Conservation (phyloP, 495 filamentous ascomycete genomes). For the Letharia lupina region DNA sequence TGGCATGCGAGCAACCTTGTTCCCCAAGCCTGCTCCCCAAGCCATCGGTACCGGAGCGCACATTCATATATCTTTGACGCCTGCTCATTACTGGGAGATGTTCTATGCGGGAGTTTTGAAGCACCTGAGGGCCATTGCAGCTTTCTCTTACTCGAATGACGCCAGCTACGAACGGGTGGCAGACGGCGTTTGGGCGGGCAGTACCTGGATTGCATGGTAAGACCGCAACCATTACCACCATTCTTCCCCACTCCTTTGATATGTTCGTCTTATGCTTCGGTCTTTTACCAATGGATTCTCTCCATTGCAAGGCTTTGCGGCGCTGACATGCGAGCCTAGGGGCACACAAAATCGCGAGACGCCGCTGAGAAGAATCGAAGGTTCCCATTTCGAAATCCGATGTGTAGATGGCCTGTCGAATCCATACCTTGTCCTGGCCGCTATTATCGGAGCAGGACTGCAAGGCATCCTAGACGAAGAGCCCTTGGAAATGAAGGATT, state of each 20-base stretch:
- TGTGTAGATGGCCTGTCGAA: slow-evolving; percentile 65
- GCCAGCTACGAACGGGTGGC: slow-evolving; percentile 54
- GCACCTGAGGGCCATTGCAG: slow-evolving; percentile 55
- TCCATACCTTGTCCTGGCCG: slow-evolving; percentile 59
- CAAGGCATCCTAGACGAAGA: slow-evolving; percentile 45
- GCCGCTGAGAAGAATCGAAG: slow-evolving; percentile 53
- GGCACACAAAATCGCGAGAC: slow-evolving; percentile 69
- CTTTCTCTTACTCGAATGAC: slow-evolving; percentile 53
- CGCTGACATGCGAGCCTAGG: not conserved
- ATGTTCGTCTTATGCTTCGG: not conserved
- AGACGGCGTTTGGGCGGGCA: slow-evolving; percentile 66
- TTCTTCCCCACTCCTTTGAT: not conserved
- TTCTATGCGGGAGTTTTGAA: slow-evolving; percentile 63
- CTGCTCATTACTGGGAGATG: slow-evolving; percentile 33
- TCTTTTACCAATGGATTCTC: not conserved
- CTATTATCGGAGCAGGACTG: slow-evolving; percentile 57
- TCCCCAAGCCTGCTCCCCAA: slow-evolving; percentile 58
- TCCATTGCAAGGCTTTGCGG: not conserved
- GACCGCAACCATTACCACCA: not conserved
- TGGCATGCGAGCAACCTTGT: slow-evolving; percentile 60
- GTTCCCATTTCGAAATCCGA: slow-evolving; percentile 63
- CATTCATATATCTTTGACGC: slow-evolving; percentile 55
- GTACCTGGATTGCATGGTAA: slow-evolving; percentile 60
- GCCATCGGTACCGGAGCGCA: slow-evolving; percentile 59
- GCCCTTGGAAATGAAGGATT: slow-evolving; percentile 47